Percentiles rank a stretch among this genome's conserved stretches.
phyloP scores from a whole-genome alignment of 495 filamentous ascomycete species.

The Penicillium egyptiacum region DNA sequence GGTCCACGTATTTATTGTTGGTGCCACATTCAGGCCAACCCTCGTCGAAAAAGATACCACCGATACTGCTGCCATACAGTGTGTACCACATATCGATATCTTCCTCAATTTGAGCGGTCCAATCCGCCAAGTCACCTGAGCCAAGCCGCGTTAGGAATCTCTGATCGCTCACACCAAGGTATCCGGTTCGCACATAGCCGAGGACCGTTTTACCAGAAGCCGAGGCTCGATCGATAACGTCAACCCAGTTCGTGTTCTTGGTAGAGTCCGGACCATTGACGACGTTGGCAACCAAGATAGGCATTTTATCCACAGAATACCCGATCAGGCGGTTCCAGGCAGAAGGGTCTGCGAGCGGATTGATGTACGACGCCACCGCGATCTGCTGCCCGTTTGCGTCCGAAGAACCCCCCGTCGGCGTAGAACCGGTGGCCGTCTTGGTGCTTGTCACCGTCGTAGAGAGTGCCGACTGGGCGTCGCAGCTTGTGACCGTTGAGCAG shows the following conservation, averaged over 20 bases:
- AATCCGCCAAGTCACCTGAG: constrained; percentile 17
- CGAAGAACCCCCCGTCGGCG: too few relatives aligned
- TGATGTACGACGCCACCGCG: constrained; percentile 26
- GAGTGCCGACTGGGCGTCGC: too few relatives aligned
- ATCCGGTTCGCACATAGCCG: constrained; percentile 28
- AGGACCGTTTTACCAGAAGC: constrained; percentile 18
- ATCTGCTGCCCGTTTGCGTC: too few relatives aligned
- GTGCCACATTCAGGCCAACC: too few relatives aligned
- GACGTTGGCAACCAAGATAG: constrained; percentile 23
- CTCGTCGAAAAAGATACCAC: too few relatives aligned
- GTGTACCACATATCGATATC: constrained; percentile 27
- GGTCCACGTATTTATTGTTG: too few relatives aligned
- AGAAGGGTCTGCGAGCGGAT: constrained; percentile 19
- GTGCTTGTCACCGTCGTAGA: too few relatives aligned
- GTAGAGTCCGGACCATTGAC: constrained; percentile 21
- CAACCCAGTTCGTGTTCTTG: constrained; percentile 18
- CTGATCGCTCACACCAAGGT: constrained; percentile 22
- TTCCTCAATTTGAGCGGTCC: constrained; percentile 22
- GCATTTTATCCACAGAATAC: constrained; percentile 20
- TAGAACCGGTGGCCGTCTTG: too few relatives aligned
- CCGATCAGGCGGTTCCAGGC: constrained; percentile 21
- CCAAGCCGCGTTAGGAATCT: constrained; percentile 23
- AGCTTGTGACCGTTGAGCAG: too few relatives aligned
- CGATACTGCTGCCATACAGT: too few relatives aligned
- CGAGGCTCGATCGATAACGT: constrained; percentile 17